Base-by-base conservation (phyloP, 106 monocot genomes). In the Dendrobium catenatum region DNA sequence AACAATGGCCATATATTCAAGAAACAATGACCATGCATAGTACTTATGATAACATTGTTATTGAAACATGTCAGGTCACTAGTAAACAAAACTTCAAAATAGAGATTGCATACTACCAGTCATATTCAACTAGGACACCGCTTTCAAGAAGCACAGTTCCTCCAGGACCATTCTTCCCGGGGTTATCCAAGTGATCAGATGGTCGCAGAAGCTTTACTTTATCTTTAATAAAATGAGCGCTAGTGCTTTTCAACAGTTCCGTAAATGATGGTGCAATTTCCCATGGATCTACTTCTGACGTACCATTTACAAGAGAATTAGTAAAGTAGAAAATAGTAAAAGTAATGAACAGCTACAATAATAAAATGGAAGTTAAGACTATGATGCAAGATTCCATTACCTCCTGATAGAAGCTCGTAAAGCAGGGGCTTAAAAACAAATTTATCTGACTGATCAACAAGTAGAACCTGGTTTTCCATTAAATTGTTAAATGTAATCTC, bases 371-470 rank as follows among this genome's bases (percentile, higher is more conserved):
- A 73, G 22, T 10, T 27, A n/a, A 68, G 29, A 41, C 42, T 7
- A 73, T 41, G 33, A 42, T 73, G 74, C 26, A 78, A 78, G 78
- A 42, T 33, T 13, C 51, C 51, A 64, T 54, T 86, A 98, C 97
- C 97, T 84, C 97, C 94, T 77, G 97, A 91, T 0, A 98, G 88
- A 47, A 98, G 92, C 79, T 98, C 97, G 82, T 98, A 98, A 20
- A 98, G 80, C 94, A 98, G 81, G 10, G 97, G 97, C 82, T 98
- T 98, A 79, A 98, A 98, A 83, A 98, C 94, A 89, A 97, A 97
- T 79, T 78, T 86, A 77, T 97, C 94, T 78, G 92, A 97, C 86
- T 94, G 94, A 77, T 97, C 96, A 66, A 97, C 84, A 79, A 97
- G 92, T 77, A 97, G 77, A 22, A 97, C 90, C 96, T 97, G 92